A percentile compares a stretch with the other conserved stretches of the same genome.
Evolutionary conservation across 306 rosid genomes (phyloP).

Genomic region (Cicer pinnatifidum): DNA sequence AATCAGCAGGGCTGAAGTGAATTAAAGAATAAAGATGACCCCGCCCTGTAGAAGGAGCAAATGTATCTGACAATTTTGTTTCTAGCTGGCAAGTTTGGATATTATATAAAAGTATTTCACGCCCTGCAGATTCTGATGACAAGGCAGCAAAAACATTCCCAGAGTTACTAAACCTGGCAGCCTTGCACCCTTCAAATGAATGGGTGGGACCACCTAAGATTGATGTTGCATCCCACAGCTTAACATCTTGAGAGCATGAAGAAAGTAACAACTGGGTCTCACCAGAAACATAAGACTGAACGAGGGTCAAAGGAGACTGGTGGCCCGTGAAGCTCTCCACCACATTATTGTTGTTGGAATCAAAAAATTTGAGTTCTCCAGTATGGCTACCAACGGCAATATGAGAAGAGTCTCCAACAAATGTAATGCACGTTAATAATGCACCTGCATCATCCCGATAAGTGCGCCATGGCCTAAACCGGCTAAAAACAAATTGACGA

Average conservation of each 20-base stretch:
- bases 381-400: conserved; percentile 89
- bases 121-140: conserved; percentile 64
- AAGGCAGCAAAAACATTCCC: conserved; percentile 84
- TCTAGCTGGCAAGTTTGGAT: conserved; percentile 70
- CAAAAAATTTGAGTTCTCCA: conserved; percentile 89
- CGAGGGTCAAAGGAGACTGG: conserved; percentile 79
- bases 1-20: conserved; percentile 86
- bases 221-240: conserved; percentile 82
- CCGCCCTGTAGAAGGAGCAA: conserved; percentile 67
- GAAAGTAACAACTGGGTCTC: conserved; percentile 86
- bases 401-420: conserved; percentile 83
- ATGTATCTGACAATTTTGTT: conserved; percentile 65
- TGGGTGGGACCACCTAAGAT: conserved; percentile 78
- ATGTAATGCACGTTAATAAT: conserved; percentile 83
- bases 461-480: conserved; percentile 97
- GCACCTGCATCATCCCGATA: conserved; percentile 86
- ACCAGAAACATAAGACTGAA: conserved; percentile 74
- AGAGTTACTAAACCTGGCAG: conserved; percentile 86
- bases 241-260: conserved; percentile 84
- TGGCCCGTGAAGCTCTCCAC: conserved; percentile 87
- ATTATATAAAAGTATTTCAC: conserved; percentile 87
- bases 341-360: conserved; percentile 69
- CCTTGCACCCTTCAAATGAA: conserved; percentile 92
- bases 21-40: conserved; percentile 78
- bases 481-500: conserved; percentile 92